Evolutionary conservation across 768 basidiomycete genomes (phyloP), one percentile per base, ranked within the genome.

Genomic region (Phanerochaete carnosa): DNA sequence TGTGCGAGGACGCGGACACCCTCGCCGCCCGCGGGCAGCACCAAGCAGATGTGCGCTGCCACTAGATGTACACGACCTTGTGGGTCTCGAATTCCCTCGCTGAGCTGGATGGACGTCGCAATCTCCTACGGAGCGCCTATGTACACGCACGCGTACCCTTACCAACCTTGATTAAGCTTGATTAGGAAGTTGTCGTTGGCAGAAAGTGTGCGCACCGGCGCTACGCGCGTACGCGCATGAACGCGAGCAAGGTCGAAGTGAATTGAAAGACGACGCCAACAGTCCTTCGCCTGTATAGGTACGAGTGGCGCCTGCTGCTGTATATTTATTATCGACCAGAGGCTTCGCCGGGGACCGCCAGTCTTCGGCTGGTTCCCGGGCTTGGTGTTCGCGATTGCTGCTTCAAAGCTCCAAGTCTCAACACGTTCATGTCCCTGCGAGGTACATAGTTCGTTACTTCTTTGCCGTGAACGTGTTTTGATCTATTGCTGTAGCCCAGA

Each of bases 251-350:
- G 1, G 87, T 86, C 33, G 84, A 84, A 2, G 93, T 88, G 2
- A 97, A 95, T 72, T 99, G 96, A 45, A 98, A 81, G 43, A 83
- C 87, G 55, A 98, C 75, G 61, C 94, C 95, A 26, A 89, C 90
- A 66, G 98, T 77, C 67, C n/a, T n/a, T 98, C 96, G 61, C 90
- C 86, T 70, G 94, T 95, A 79, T 96, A 94, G 4, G 81, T 82
- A 64, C 92, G 84, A 68, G 95, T 81, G 32, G 89, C 94, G 56
- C 79, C 78, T 68, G 85, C 85, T 33, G 89, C 86, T 22, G 88
- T 81, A 76, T 95, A 98, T 68, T 94, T 90, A n/a, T n/a, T n/a
- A n/a, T n/a, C n/a, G n/a, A 57, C 83, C 84, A n/a, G 93, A 93
- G 1, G 83, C 83, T 23, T 78, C 68, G 73, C 92, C 92, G 62